Percentiles rank a stretch among this genome's conserved stretches.
phyloP scores from a whole-genome alignment of 345 rosid species.

The Euphorbia tirucalli region DNA sequence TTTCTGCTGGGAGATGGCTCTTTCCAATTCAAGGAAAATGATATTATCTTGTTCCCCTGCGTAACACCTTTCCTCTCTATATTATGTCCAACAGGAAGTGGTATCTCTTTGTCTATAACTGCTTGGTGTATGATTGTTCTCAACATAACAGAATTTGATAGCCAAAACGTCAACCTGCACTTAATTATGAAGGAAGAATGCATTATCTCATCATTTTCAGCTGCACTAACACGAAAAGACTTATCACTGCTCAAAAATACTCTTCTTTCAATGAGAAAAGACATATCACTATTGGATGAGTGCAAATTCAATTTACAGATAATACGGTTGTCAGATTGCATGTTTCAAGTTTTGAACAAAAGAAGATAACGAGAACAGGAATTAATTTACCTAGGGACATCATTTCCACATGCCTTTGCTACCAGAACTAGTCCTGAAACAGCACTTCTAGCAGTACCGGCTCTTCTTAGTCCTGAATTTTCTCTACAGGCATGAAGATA shows the following conservation, averaged over 20 bases:
- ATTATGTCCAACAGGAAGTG: slow-evolving; percentile 34
- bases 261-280: background rate
- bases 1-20: slow-evolving; percentile 45
- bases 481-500: slow-evolving; percentile 71
- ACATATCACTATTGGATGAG: background rate
- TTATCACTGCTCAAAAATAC: slow-evolving; percentile 3
- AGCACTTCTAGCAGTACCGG: slow-evolving; percentile 75
- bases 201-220: slow-evolving; percentile 11
- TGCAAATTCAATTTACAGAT: background rate
- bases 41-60: slow-evolving; percentile 35
- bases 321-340: background rate
- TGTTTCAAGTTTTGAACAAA: background rate
- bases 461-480: slow-evolving; percentile 50
- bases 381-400: slow-evolving; percentile 70
- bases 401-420: slow-evolving; percentile 94
- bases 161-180: slow-evolving; percentile 88
- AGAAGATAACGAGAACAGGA: background rate
- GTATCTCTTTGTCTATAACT: slow-evolving; percentile 32
- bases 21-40: slow-evolving; percentile 61
- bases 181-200: slow-evolving; percentile 6
- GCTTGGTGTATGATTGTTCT: slow-evolving; percentile 64
- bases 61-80: slow-evolving; percentile 34
- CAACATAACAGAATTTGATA: slow-evolving; percentile 76
- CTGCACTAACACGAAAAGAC: background rate
- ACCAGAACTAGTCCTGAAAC: slow-evolving; percentile 76